A percentile compares a stretch with the other conserved stretches of the same genome.
phyloP scores from a whole-genome alignment of 768 basidiomycete genomes.

The Hericium erinaceus region DNA sequence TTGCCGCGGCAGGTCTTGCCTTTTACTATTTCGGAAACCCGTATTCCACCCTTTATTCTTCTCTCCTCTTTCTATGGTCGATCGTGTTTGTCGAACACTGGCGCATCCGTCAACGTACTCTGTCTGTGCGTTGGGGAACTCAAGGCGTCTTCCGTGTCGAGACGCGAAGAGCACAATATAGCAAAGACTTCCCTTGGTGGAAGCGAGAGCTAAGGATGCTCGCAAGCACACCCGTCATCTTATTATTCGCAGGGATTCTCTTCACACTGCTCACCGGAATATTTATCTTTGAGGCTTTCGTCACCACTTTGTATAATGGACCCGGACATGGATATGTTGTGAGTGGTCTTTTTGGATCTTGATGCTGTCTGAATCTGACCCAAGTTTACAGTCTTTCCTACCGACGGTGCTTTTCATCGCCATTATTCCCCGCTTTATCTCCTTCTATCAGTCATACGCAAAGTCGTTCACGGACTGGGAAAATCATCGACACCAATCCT shows the following conservation, averaged over 20 bases:
- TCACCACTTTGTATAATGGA: conserved; percentile 81
- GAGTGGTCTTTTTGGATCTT: conserved; percentile 21
- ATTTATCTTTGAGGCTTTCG: conserved; percentile 85
- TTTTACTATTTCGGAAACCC: conserved; percentile 64
- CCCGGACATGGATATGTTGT: conserved; percentile 75
- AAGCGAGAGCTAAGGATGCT: conserved; percentile 57
- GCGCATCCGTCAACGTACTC: conserved; percentile 75
- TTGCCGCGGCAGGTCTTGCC: conserved; percentile 58
- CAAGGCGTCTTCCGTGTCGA: conserved; percentile 72
- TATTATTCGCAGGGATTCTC: conserved; percentile 62
- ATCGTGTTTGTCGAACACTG: conserved; percentile 86
- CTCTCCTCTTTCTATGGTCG: conserved; percentile 74
- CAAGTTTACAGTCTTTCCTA: conserved; percentile 47
- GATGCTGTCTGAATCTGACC: background rate
- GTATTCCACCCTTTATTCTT: conserved; percentile 72
- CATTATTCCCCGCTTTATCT: conserved; percentile 73
- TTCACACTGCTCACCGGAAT: conserved; percentile 68
- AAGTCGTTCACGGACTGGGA: conserved; percentile 77
- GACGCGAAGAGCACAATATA: conserved; percentile 53
- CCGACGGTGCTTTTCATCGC: conserved; percentile 80
- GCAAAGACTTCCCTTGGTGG: conserved; percentile 57
- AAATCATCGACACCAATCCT: conserved; percentile 77
- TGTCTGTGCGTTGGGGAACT: conserved; percentile 79
- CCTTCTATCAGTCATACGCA: conserved; percentile 62
- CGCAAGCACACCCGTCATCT: conserved; percentile 62